Conservation (phyloP, 345 rosid species). For the Eutrema japonicum region DNA sequence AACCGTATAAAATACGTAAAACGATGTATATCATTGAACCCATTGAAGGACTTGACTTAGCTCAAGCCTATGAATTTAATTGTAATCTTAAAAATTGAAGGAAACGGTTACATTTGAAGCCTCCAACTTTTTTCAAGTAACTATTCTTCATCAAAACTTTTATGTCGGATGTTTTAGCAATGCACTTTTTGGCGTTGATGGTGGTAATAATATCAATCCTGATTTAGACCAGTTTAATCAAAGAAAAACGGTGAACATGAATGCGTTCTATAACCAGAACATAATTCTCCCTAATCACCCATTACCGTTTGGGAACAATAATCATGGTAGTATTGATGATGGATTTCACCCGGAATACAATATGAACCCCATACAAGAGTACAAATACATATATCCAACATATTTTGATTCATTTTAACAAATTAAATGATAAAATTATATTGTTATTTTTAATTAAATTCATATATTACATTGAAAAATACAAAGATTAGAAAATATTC, state of each 20-base stretch:
- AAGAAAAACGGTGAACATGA: constrained; percentile 19
- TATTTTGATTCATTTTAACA: too few relatives aligned
- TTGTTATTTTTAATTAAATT: too few relatives aligned
- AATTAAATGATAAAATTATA: too few relatives aligned
- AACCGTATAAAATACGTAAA: too few relatives aligned
- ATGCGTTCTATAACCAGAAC: constrained; percentile 12
- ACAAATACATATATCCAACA: not conserved
- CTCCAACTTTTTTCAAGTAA: not conserved
- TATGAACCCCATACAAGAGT: not conserved
- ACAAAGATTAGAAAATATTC: too few relatives aligned
- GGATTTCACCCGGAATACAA: not conserved
- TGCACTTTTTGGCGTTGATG: constrained; percentile 16
- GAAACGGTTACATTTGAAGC: constrained; percentile 41
- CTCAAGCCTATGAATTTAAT: constrained; percentile 47
- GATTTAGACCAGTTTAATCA: not conserved
- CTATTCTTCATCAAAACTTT: not conserved
- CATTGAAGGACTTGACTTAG: constrained; percentile 36
- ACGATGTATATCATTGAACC: constrained; percentile 25
- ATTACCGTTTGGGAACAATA: not conserved
- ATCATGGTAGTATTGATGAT: not conserved
- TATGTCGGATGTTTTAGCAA: not conserved
- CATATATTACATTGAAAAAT: too few relatives aligned
- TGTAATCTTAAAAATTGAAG: constrained; percentile 46
- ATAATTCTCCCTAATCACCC: not conserved
- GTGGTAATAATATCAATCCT: not conserved